These are phyloP conservation scores for Magnusiomyces suaveolens DNA, from an alignment of 1,139 yeast genomes.

Conservation along the genomic window DNA sequence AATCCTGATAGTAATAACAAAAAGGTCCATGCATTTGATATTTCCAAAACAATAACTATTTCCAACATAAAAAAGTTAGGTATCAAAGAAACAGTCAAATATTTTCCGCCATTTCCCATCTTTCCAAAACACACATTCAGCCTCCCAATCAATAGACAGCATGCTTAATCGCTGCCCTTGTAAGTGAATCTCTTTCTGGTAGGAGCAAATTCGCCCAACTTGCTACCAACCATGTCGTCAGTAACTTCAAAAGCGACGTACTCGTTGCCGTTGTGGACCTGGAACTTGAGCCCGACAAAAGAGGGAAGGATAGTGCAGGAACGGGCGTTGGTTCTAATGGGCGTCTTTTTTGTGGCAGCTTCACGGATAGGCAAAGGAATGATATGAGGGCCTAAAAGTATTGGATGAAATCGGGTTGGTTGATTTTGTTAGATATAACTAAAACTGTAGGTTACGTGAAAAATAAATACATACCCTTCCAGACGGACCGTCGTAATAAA, in stretches of 20 bases:
- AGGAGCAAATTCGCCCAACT: conserved; percentile 90
- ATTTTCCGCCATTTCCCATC: no score
- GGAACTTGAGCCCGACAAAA: conserved; percentile 87
- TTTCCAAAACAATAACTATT: no score
- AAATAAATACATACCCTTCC: conserved; percentile 44
- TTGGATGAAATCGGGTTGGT: not conserved
- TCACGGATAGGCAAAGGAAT: conserved; percentile 87
- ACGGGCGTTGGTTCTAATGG: conserved; percentile 90
- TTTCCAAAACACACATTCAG: no score
- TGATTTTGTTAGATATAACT: not conserved
- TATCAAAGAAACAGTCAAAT: no score
- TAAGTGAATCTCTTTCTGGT: conserved; percentile 82
- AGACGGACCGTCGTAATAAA: conserved; percentile 59
- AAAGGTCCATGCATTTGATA: no score
- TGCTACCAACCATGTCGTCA: conserved; percentile 97
- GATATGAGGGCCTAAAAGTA: conserved; percentile 75
- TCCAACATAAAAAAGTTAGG: no score
- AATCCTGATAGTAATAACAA: no score
- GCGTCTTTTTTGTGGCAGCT: conserved; percentile 70
- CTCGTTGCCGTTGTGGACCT: conserved; percentile 92
- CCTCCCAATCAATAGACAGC: not conserved
- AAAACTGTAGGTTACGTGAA: no score
- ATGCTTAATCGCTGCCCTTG: conserved; percentile 42
- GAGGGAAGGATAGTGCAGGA: conserved; percentile 90
- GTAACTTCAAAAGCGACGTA: conserved; percentile 80